phyloP scores from a whole-genome alignment of 2,329 filamentous ascomycete genomes.

The Neophaeococcomyces aloes region DNA sequence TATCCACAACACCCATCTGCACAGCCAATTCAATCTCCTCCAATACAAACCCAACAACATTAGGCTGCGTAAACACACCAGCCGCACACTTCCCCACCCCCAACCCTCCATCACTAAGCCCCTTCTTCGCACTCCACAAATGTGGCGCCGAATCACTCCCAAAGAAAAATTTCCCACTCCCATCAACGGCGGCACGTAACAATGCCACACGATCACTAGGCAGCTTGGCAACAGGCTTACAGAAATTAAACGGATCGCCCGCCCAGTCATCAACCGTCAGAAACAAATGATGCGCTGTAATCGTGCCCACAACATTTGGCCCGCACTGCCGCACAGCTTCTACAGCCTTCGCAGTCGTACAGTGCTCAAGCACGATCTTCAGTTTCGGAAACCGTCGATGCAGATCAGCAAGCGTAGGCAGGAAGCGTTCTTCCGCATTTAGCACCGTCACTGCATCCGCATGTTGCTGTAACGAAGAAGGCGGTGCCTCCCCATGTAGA shows the following conservation, averaged over 20 bases:
- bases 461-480: slow-evolving; percentile 4
- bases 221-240: slow-evolving; percentile 64
- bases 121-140: slow-evolving; percentile 45
- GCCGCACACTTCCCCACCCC: slow-evolving; percentile 38
- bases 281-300: slow-evolving; percentile 78
- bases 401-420: slow-evolving; percentile 66
- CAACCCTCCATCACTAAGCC: slow-evolving; percentile 32
- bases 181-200: slow-evolving; percentile 48
- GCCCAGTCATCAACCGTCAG: slow-evolving; percentile 69
- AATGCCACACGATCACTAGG: slow-evolving; percentile 63
- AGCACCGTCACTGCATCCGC: slow-evolving; percentile 43
- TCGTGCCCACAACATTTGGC: slow-evolving; percentile 64
- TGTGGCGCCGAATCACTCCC: slow-evolving; percentile 64
- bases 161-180: slow-evolving; percentile 54
- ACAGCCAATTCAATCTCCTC: slow-evolving; percentile 49
- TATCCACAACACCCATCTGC: slow-evolving; percentile 41
- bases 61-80: slow-evolving; percentile 53
- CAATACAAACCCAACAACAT: slow-evolving; percentile 48
- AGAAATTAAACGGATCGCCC: slow-evolving; percentile 65
- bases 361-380: slow-evolving; percentile 58
- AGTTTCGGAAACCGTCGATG: slow-evolving; percentile 66
- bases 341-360: slow-evolving; percentile 72
- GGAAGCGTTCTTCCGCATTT: slow-evolving; percentile 64
- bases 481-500: slow-evolving; percentile 78
- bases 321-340: slow-evolving; percentile 68